Conservation (phyloP, 306 rosid genomes). For the Gleditsia sinensis region DNA sequence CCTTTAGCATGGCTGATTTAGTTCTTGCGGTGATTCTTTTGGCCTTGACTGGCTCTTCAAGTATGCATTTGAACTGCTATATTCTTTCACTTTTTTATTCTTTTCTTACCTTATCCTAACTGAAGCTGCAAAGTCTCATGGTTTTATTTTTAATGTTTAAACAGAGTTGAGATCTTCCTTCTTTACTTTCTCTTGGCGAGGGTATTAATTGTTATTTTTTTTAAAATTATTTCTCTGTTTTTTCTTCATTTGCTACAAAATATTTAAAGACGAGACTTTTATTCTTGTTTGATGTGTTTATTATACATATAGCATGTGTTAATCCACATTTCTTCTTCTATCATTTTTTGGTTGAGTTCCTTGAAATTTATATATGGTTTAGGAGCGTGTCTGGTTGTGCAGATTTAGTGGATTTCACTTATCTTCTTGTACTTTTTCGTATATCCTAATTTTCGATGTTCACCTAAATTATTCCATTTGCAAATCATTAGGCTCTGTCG, state of each 20-base stretch:
- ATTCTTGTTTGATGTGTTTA: neutral
- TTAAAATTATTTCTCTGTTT: too few relatives aligned
- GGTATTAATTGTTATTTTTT: too few relatives aligned
- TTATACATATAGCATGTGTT: neutral
- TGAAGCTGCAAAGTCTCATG: neutral
- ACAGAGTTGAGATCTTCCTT: neutral
- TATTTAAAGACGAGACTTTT: neutral
- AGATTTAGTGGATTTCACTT: neutral
- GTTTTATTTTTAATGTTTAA: neutral
- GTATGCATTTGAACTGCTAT: constrained; percentile 37
- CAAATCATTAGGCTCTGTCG: neutral
- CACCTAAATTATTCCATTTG: neutral
- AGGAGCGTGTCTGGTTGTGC: too few relatives aligned
- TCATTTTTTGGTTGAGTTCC: neutral
- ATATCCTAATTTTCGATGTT: neutral
- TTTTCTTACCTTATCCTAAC: neutral
- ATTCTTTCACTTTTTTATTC: neutral
- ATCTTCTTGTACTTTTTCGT: too few relatives aligned
- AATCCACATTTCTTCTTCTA: neutral
- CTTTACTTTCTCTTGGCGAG: too few relatives aligned
- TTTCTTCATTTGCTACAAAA: neutral
- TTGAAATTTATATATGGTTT: neutral
- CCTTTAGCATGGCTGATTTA: constrained; percentile 43
- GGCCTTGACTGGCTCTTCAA: constrained; percentile 51
- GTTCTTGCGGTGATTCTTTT: constrained; percentile 50